Percentiles rank a stretch among this genome's conserved stretches.
Conservation (phyloP, 371 early-diverging fungal species). For the Encephalitozoon hellem region DNA sequence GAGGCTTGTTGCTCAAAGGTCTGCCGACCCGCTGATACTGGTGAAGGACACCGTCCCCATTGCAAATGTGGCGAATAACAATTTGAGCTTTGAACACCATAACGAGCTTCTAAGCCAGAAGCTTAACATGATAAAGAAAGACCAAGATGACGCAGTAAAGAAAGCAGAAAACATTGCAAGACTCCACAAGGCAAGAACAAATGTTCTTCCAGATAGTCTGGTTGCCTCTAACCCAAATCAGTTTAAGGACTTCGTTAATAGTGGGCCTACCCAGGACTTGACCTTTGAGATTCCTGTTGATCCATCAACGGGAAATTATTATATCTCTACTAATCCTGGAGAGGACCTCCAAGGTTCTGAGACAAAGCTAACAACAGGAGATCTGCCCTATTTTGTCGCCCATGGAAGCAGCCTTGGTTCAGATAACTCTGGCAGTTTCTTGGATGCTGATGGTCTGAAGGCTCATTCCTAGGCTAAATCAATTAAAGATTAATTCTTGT, state of each 20-base stretch:
- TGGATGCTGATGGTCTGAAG: neutral
- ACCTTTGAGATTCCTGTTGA: constrained; percentile 2
- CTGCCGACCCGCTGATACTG: neutral
- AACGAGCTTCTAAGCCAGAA: neutral
- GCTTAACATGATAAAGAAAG: neutral
- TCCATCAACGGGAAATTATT: neutral
- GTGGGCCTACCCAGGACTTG: neutral
- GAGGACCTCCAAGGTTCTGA: neutral
- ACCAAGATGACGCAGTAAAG: neutral
- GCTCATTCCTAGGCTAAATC: neutral
- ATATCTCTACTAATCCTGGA: neutral
- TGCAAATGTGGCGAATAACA: neutral
- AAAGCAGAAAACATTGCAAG: neutral
- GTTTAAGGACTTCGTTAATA: neutral
- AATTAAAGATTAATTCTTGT: neutral
- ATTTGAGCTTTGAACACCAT: neutral
- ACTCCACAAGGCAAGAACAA: neutral
- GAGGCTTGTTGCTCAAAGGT: neutral
- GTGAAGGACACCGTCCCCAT: neutral
- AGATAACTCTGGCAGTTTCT: neutral
- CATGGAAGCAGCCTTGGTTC: neutral
- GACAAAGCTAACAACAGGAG: neutral
- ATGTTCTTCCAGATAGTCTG: neutral
- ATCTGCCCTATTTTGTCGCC: neutral
- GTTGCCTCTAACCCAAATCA: neutral